Conservation (phyloP, 2,329 filamentous ascomycete species). For the Trichoderma atrobrunneum region DNA sequence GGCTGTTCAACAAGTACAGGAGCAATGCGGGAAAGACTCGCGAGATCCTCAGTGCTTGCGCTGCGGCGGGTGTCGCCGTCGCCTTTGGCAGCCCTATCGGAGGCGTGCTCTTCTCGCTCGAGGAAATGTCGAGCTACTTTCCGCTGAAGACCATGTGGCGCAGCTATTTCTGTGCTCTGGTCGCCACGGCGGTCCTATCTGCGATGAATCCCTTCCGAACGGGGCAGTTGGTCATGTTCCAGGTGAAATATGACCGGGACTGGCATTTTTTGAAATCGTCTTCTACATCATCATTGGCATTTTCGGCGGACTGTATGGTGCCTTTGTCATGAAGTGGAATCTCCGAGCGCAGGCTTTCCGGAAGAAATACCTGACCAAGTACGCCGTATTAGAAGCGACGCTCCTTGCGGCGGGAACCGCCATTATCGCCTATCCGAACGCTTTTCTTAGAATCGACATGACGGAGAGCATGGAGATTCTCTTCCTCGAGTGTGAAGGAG, state of each 20-base stretch:
- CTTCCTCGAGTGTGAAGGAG: constrained; percentile 88
- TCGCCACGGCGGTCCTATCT: constrained; percentile 87
- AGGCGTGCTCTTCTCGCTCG: constrained; percentile 91
- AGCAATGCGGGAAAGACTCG: constrained; percentile 90
- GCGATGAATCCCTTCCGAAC: constrained; percentile 98
- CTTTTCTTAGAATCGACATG: constrained; percentile 95
- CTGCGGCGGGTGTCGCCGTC: constrained; percentile 91
- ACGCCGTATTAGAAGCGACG: constrained; percentile 83
- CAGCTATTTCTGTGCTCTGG: constrained; percentile 95
- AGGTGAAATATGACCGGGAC: constrained; percentile 88
- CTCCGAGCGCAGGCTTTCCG: constrained; percentile 85
- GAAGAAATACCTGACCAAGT: constrained; percentile 83
- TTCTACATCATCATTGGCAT: constrained; percentile 91
- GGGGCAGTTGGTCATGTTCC: constrained; percentile 98
- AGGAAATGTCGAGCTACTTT: constrained; percentile 97
- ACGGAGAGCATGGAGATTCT: constrained; percentile 99
- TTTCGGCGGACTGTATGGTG: constrained; percentile 92
- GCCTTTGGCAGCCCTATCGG: constrained; percentile 97
- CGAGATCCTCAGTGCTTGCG: constrained; percentile 91
- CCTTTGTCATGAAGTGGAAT: constrained; percentile 98
- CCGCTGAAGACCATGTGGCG: constrained; percentile 97
- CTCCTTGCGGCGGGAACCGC: constrained; percentile 80
- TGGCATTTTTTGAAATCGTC: constrained; percentile 98
- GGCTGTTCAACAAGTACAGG: constrained; percentile 88
- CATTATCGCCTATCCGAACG: constrained; percentile 94